Conservation (phyloP, 768 basidiomycete species). For the Clathrus columnatus region DNA sequence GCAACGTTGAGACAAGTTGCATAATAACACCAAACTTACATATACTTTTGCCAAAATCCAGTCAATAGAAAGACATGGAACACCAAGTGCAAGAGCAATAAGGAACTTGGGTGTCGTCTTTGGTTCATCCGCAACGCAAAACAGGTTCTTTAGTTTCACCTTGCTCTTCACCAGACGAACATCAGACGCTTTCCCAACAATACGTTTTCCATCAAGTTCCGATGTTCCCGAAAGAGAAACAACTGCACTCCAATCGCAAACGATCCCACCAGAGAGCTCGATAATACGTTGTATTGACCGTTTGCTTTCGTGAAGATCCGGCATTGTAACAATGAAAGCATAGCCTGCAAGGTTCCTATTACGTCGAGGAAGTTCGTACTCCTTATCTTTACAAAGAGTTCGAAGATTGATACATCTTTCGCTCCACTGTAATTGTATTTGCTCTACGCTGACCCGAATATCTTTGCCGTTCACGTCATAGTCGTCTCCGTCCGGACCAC, state of each 20-base stretch:
- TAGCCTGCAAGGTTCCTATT: conserved; percentile 13
- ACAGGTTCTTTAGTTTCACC: conserved; percentile 42
- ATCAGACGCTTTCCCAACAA: conserved; percentile 42
- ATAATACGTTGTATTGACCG: conserved; percentile 34
- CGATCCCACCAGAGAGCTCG: conserved; percentile 41
- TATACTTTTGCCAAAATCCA: conserved; percentile 40
- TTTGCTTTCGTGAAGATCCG: conserved; percentile 27
- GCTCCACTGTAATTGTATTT: conserved; percentile 43
- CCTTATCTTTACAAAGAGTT: conserved; percentile 4
- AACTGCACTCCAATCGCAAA: conserved; percentile 53
- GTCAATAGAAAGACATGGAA: conserved; percentile 62
- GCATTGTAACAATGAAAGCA: conserved; percentile 52
- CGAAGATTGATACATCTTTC: conserved; percentile 29
- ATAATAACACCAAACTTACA: conserved; percentile 18
- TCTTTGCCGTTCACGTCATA: conserved; percentile 26
- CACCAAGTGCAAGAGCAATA: conserved; percentile 73
- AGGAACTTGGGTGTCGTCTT: conserved; percentile 74
- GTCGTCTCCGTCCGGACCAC: conserved; percentile 5
- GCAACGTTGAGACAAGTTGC: background rate
- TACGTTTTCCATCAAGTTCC: conserved; percentile 36
- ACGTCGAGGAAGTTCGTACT: background rate
- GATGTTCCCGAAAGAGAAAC: conserved; percentile 48
- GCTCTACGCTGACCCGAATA: conserved; percentile 43
- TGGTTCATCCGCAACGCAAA: conserved; percentile 57
- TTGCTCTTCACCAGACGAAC: conserved; percentile 30